phyloP scores from a whole-genome alignment of 805 yeast species.

The Pichia sporocuriosa region DNA sequence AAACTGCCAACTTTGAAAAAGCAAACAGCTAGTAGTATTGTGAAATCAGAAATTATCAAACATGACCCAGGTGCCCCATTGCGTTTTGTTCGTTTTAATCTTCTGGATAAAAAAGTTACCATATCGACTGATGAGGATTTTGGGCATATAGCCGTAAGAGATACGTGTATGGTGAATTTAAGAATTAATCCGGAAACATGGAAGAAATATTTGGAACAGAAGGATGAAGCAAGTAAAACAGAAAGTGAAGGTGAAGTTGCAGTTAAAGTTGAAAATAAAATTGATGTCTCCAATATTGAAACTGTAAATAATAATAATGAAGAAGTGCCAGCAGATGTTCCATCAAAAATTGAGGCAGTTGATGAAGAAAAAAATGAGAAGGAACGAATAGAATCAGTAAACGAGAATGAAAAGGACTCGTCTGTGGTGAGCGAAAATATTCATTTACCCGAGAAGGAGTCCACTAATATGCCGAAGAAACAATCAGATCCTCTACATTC shows the following conservation, averaged over 20 bases:
- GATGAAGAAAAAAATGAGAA: neutral
- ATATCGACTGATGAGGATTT: conserved; percentile 24
- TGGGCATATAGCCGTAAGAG: conserved; percentile 1
- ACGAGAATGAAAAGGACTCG: no score
- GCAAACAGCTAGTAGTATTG: no score
- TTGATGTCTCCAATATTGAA: no score
- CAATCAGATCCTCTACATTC: no score
- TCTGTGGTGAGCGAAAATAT: no score
- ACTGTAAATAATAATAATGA: no score
- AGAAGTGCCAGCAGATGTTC: neutral
- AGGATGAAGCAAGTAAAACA: neutral
- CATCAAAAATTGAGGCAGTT: neutral
- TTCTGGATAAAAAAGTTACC: conserved; percentile 19
- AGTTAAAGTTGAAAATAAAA: neutral
- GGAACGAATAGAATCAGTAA: neutral
- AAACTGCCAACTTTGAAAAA: no score
- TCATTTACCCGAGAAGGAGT: no score
- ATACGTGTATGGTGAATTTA: conserved; percentile 1
- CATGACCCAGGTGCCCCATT: conserved; percentile 18
- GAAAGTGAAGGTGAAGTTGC: neutral
- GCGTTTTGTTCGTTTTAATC: conserved; percentile 32
- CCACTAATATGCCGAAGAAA: no score
- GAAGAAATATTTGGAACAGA: neutral
- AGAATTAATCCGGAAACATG: conserved; percentile 5
- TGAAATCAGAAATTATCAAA: conserved; percentile 19